Evolutionary conservation across 345 rosid genomes (phyloP).

Genomic region (Ceriops decandra): DNA sequence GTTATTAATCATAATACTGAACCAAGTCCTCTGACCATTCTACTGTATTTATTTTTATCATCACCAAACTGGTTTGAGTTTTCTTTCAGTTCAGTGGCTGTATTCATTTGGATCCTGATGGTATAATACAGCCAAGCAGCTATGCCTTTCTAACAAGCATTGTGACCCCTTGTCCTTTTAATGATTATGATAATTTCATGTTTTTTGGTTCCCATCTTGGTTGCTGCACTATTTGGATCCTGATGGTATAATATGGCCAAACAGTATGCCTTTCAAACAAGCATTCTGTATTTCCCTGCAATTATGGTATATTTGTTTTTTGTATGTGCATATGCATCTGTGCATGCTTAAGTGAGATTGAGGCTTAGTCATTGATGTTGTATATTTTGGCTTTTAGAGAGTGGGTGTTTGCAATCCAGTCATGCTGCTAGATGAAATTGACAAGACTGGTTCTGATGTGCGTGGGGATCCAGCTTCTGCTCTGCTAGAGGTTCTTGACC

Average conservation of each 20-base stretch:
- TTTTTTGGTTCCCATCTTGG: background rate
- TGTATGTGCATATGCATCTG: too few species aligned
- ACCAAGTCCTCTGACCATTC: too few species aligned
- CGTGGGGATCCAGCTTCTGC: constrained; percentile 99
- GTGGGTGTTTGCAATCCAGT: constrained; percentile 98
- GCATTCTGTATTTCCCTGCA: background rate
- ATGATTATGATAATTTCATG: background rate
- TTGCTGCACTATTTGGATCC: background rate
- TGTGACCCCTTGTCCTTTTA: background rate
- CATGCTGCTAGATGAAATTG: constrained; percentile 94
- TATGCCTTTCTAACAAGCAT: background rate
- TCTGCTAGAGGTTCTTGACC: constrained; percentile 97
- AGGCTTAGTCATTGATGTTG: constrained; percentile 5
- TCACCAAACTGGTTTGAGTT: too few species aligned
- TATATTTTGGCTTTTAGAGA: constrained; percentile 50
- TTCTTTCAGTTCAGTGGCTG: too few species aligned
- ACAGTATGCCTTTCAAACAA: background rate
- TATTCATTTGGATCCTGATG: background rate
- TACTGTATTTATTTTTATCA: too few species aligned
- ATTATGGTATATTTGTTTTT: background rate
- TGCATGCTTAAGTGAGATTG: background rate
- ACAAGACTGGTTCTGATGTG: constrained; percentile 95
- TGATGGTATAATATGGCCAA: background rate
- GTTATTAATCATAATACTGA: too few species aligned
- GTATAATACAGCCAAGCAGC: background rate